Evolutionary conservation across 441 rosid species (phyloP).

Genomic region (Lepidium campestre): DNA sequence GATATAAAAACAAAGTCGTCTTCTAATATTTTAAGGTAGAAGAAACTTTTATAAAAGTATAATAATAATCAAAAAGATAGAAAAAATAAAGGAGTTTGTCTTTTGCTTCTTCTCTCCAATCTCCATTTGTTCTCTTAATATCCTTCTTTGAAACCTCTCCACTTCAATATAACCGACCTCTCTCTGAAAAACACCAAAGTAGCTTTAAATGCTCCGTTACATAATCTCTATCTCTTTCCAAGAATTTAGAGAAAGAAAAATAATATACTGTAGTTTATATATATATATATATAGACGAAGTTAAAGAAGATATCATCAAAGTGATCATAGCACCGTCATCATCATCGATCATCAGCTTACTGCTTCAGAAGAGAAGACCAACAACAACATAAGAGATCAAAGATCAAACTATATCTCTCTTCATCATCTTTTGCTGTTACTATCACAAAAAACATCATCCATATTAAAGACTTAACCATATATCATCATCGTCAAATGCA

Average conservation of each 20-base stretch:
- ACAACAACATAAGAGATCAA: slow-evolving; percentile 19
- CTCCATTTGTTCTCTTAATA: slow-evolving; percentile 26
- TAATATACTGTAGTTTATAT: too few species aligned
- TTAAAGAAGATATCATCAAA: slow-evolving; percentile 6
- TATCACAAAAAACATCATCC: slow-evolving; percentile 42
- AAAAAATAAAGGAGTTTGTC: slow-evolving; percentile 25
- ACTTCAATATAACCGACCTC: slow-evolving; percentile 24
- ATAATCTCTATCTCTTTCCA: slow-evolving; percentile 30
- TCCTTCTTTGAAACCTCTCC: slow-evolving; percentile 24
- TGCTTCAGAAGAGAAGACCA: slow-evolving; percentile 16
- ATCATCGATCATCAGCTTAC: slow-evolving; percentile 17
- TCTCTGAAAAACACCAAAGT: slow-evolving; percentile 19
- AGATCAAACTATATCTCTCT: slow-evolving; percentile 16
- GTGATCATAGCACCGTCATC: slow-evolving; percentile 23
- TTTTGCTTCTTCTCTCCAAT: slow-evolving; percentile 34
- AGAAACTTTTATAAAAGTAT: slow-evolving; percentile 12
- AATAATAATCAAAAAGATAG: background rate
- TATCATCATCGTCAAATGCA: slow-evolving; percentile 38
- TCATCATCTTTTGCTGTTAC: slow-evolving; percentile 29
- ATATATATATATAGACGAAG: too few species aligned
- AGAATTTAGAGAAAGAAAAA: slow-evolving; percentile 21
- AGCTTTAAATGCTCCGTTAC: slow-evolving; percentile 32
- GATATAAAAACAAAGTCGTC: slow-evolving; percentile 32
- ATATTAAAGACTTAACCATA: slow-evolving; percentile 21
- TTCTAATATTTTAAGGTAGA: slow-evolving; percentile 23